Conservation (phyloP, 352 stramenopile genomes). For the Aphanomyces invadans region DNA sequence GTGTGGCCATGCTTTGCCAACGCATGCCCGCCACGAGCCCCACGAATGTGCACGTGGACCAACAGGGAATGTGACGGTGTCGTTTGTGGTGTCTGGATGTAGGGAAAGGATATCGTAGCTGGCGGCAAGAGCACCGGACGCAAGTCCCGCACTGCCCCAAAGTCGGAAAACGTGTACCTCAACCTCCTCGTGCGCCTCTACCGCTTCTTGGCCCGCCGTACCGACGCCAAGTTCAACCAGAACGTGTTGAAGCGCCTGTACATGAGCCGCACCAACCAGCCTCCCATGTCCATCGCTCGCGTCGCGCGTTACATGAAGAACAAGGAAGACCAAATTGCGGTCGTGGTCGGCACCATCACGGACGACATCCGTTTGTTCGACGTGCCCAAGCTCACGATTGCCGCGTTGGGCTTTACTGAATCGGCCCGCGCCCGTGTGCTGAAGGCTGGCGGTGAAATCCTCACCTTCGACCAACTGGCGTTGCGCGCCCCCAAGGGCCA, state of each 20-base stretch:
- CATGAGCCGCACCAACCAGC: conserved; percentile 99
- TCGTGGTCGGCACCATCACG: conserved; percentile 98
- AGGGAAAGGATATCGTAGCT: conserved; percentile 99
- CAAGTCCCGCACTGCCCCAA: conserved; percentile 96
- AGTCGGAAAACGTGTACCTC: conserved; percentile 99
- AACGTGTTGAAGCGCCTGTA: conserved; percentile 98
- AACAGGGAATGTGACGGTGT: conserved; percentile 3
- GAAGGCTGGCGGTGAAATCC: conserved; percentile 96
- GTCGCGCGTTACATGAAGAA: conserved; percentile 97
- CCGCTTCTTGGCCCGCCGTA: conserved; percentile 97
- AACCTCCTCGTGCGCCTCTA: conserved; percentile 96
- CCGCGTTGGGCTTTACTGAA: conserved; percentile 97
- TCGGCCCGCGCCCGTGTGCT: conserved; percentile 95
- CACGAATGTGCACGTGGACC: too few relatives aligned
- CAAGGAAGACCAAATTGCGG: conserved; percentile 98
- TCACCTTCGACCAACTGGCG: conserved; percentile 99
- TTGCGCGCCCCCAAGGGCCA: conserved; percentile 94
- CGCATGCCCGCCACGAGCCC: too few relatives aligned
- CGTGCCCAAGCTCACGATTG: conserved; percentile 94
- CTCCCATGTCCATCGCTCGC: conserved; percentile 94
- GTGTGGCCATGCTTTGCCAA: too few relatives aligned
- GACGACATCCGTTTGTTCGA: conserved; percentile 98
- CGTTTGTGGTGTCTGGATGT: background rate
- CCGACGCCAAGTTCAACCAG: conserved; percentile 97
- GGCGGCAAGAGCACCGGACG: conserved; percentile 97